These are phyloP conservation scores for Luffa acutangula DNA, from an alignment of 306 rosid species.

Conservation along the genomic window DNA sequence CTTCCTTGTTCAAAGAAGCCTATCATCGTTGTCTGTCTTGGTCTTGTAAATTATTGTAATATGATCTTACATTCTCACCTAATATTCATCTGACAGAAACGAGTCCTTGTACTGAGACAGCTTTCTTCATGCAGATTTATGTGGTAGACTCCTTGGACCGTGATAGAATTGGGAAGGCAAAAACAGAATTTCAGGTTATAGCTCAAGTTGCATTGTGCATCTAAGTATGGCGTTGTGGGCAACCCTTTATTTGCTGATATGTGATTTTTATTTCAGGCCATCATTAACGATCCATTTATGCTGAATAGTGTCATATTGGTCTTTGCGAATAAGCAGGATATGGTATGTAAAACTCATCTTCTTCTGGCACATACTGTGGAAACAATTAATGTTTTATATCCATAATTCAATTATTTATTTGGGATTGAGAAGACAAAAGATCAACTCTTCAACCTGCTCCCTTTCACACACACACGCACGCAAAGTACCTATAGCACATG, in stretches of 20 bases:
- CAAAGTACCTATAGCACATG: neutral
- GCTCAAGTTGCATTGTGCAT: slow-evolving; percentile 13
- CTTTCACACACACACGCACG: neutral
- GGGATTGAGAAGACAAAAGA: neutral
- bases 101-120: neutral
- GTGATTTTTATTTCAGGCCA: slow-evolving; percentile 49
- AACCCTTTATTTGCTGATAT: slow-evolving; percentile 15
- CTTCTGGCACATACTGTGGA: slow-evolving; percentile 14
- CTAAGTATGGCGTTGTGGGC: slow-evolving; percentile 2
- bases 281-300: slow-evolving; percentile 94
- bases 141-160: slow-evolving; percentile 91
- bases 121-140: slow-evolving; percentile 53
- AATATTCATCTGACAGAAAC: neutral
- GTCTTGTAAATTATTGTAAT: neutral
- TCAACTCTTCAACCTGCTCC: neutral
- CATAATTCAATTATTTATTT: neutral
- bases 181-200: slow-evolving; percentile 84
- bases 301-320: slow-evolving; percentile 90
- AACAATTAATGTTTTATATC: neutral
- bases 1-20: neutral
- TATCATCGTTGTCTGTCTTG: neutral
- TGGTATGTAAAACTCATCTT: slow-evolving; percentile 45
- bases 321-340: slow-evolving; percentile 93
- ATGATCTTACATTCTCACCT: neutral
- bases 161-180: slow-evolving; percentile 84